Evolutionary conservation across 2,329 filamentous ascomycete genomes (phyloP), one percentile per base, ranked within the genome.

Genomic region (Pochonia chlamydosporia): DNA sequence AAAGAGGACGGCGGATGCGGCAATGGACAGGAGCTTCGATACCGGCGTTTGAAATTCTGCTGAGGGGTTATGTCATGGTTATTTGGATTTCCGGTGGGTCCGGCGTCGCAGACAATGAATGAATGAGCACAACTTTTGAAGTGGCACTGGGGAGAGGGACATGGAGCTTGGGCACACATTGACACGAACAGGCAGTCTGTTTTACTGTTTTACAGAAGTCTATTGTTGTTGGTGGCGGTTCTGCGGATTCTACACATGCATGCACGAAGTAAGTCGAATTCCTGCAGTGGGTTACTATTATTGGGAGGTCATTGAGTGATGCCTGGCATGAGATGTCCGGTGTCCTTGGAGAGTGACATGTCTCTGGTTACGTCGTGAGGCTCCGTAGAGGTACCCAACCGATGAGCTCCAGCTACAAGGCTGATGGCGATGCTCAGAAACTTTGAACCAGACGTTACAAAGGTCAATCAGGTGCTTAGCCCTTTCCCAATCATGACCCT

Each of bases 31-130:
- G 20, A 45, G 43, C 40, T 41, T 44, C 25, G 43, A 28, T 24
- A 40, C 20, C 20, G 44, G 44, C 16, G 46, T 46, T 44, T 16
- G 42, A 23, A 44, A 44, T 40, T 46, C 33, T 43, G 43, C 33
- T 48, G 62, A 63, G 62, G 63, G 62, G 62, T 63, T 60, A 57
- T 63, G 60, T 60, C 59, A 62, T 61, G 60, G 51, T 30, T 30
- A 14, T 40, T 33, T 30, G 24, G 30, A 36, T 36, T 36, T 36
- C 48, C 28, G 40, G 48, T 48, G 48, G 48, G 48, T 44, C 48
- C 48, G 37, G 41, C 33, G 48, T 47, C 48, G 26, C 36, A 43
- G 44, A n/a, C n/a, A n/a, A 31, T 20, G 30, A n/a, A 25, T 3
- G 24, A 26, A 30, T 16, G 43, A 41, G 30, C n/a, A 33, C 28